A percentile compares a stretch with the other conserved stretches of the same genome.
Conservation (phyloP, 768 basidiomycete species). For the Sporobolomyces phaffii region DNA sequence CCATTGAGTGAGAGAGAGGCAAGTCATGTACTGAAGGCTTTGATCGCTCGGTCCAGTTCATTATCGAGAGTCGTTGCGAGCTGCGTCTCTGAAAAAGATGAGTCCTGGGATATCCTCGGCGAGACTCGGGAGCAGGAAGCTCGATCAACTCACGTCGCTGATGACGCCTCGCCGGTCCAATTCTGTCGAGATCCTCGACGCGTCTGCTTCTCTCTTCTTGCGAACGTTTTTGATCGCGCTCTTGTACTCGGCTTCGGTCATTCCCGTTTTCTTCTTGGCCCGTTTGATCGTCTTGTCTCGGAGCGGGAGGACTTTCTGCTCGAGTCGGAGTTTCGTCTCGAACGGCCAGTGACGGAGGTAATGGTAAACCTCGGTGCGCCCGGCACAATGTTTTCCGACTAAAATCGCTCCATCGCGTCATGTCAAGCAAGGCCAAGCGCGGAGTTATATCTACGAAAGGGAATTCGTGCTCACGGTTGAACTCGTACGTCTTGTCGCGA, state of each 20-base stretch:
- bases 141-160: not conserved
- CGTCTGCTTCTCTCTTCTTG: not conserved
- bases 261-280: not conserved
- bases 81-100: not conserved
- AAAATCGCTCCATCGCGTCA: not conserved
- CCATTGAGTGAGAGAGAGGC: not conserved
- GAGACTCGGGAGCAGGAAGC: not conserved
- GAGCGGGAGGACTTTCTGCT: not conserved
- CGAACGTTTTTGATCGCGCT: not conserved
- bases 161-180: not conserved
- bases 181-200: not conserved
- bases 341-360: conserved; percentile 4
- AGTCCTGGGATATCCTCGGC: not conserved
- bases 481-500: too few species aligned
- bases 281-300: not conserved
- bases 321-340: not conserved
- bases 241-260: not conserved
- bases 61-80: not conserved
- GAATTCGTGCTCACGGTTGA: not conserved
- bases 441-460: too few species aligned
- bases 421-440: too few species aligned
- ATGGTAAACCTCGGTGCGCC: conserved; percentile 6
- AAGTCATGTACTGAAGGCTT: not conserved
- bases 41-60: not conserved
- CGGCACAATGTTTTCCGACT: conserved; percentile 23